Percentiles rank a stretch among this genome's conserved stretches.
Conservation (phyloP, 441 rosid genomes). For the Macaranga tanarius region DNA sequence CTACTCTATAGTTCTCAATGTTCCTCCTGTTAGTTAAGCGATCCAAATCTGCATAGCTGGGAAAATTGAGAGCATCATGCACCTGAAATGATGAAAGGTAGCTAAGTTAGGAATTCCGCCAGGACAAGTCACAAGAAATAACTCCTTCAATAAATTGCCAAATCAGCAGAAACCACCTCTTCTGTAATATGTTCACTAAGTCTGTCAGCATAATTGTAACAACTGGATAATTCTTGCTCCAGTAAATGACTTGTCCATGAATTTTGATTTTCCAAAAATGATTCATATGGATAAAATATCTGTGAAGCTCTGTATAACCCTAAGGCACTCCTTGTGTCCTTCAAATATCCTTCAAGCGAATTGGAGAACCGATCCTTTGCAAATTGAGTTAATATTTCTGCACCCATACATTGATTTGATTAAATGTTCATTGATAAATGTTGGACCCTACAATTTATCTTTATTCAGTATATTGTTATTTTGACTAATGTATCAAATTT, state of each 20-base stretch:
- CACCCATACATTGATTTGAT: conserved; percentile 15
- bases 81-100: conserved; percentile 47
- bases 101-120: neutral
- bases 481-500: too few species aligned
- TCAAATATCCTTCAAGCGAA: conserved; percentile 55
- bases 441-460: too few species aligned
- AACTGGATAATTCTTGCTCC: conserved; percentile 38
- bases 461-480: too few species aligned
- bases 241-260: conserved; percentile 56
- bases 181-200: conserved; percentile 25
- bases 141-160: neutral
- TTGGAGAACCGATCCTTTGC: conserved; percentile 48
- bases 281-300: conserved; percentile 51
- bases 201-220: conserved; percentile 32
- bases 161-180: conserved; percentile 39
- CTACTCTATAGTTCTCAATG: conserved; percentile 41
- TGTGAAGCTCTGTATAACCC: conserved; percentile 71
- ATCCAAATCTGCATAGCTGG: conserved; percentile 51
- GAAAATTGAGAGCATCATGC: conserved; percentile 52
- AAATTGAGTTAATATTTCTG: conserved; percentile 53
- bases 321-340: conserved; percentile 47
- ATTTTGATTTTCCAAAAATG: conserved; percentile 41
- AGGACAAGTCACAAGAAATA: neutral
- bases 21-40: conserved; percentile 57
- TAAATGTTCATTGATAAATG: too few species aligned